These are phyloP conservation scores for Paramecium tetraurelia DNA, from an alignment of 73 alveolate genomes.

Conservation along the genomic window DNA sequence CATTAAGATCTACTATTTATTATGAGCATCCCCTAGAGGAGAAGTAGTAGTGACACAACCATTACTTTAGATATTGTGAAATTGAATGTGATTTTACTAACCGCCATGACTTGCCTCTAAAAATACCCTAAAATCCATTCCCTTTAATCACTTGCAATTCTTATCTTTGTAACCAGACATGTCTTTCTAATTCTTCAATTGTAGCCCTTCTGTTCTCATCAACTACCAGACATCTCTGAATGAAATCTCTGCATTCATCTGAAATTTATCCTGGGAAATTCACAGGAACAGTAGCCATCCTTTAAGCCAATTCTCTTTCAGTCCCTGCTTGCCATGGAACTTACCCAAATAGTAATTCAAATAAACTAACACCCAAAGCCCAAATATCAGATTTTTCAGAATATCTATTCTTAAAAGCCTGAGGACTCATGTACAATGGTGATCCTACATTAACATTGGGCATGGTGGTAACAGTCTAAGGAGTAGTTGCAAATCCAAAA, in stretches of 20 bases:
- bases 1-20: background rate
- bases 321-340: slow-evolving; percentile 52
- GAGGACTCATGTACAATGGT: slow-evolving; percentile 60
- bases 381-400: slow-evolving; percentile 62
- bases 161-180: slow-evolving; percentile 5
- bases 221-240: slow-evolving; percentile 32
- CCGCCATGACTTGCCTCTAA: background rate
- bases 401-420: slow-evolving; percentile 54
- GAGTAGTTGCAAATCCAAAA: slow-evolving; percentile 57
- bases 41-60: background rate
- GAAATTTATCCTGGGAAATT: slow-evolving; percentile 26
- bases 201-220: slow-evolving; percentile 54
- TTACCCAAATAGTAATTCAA: slow-evolving; percentile 37
- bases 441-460: slow-evolving; percentile 60
- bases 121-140: background rate
- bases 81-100: background rate
- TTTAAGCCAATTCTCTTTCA: slow-evolving; percentile 38
- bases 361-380: slow-evolving; percentile 58
- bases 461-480: background rate
- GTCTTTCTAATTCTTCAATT: slow-evolving; percentile 58
- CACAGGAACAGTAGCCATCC: background rate
- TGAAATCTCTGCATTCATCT: slow-evolving; percentile 61
- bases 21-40: background rate
- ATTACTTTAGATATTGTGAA: background rate
- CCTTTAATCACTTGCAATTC: background rate